Conservation (phyloP, 495 filamentous ascomycete species). For the Aspergillus homomorphus region DNA sequence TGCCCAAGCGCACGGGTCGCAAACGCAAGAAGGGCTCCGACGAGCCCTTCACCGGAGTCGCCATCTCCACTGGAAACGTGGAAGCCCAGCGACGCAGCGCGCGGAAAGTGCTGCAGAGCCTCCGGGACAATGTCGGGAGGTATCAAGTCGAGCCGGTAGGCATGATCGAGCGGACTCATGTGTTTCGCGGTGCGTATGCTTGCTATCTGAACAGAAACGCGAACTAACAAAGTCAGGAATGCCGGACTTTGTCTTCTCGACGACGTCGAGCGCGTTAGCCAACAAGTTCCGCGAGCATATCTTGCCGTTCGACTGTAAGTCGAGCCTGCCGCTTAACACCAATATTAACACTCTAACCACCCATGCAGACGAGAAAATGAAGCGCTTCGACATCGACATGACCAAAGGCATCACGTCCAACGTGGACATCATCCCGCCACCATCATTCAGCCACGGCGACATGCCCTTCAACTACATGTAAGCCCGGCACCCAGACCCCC, state of each 20-base stretch:
- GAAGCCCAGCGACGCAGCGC: slow-evolving; percentile 27
- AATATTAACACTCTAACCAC: background rate
- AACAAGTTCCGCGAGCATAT: slow-evolving; percentile 61
- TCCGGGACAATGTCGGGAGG: slow-evolving; percentile 66
- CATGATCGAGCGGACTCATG: slow-evolving; percentile 72
- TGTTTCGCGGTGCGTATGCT: slow-evolving; percentile 65
- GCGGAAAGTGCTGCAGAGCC: slow-evolving; percentile 54
- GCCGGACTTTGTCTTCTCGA: slow-evolving; percentile 76
- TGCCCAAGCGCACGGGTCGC: slow-evolving; percentile 81
- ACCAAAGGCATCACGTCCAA: slow-evolving; percentile 54
- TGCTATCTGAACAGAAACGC: background rate
- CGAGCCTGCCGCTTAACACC: slow-evolving; percentile 1
- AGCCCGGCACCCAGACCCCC: slow-evolving; percentile 7
- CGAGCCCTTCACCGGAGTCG: slow-evolving; percentile 54
- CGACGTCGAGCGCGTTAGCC: slow-evolving; percentile 58
- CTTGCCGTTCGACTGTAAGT: slow-evolving; percentile 60
- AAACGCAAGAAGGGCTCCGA: slow-evolving; percentile 74
- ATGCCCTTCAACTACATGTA: slow-evolving; percentile 66
- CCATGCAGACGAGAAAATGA: slow-evolving; percentile 59
- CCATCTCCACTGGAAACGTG: slow-evolving; percentile 4
- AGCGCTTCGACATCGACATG: slow-evolving; percentile 68
- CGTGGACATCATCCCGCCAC: slow-evolving; percentile 75
- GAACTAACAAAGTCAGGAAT: slow-evolving; percentile 32
- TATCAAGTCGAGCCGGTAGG: slow-evolving; percentile 73
- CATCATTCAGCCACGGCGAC: slow-evolving; percentile 63